Conservation (phyloP, 495 filamentous ascomycete genomes). For the Rostrohypoxylon terebratum region DNA sequence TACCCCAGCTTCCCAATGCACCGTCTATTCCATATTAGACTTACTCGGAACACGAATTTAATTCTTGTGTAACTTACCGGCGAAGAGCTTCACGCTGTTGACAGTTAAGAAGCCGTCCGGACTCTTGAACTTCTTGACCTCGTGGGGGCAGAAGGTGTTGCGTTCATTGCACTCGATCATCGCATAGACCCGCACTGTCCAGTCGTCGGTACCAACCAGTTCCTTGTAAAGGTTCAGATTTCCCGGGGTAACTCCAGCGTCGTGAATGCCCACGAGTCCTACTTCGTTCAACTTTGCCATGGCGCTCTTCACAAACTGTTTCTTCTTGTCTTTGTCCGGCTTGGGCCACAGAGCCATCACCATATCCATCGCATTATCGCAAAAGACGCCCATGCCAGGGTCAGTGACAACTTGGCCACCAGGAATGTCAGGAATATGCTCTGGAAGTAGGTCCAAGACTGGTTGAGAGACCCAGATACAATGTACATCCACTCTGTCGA, state of each 20-base stretch:
- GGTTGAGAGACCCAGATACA: slow-evolving; percentile 72
- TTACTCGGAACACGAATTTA: neutral
- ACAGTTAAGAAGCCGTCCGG: slow-evolving; percentile 60
- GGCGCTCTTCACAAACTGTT: slow-evolving; percentile 62
- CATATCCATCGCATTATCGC: slow-evolving; percentile 75
- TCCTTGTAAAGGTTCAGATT: slow-evolving; percentile 64
- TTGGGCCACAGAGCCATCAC: slow-evolving; percentile 65
- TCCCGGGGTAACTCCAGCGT: slow-evolving; percentile 66
- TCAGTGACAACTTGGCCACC: slow-evolving; percentile 68
- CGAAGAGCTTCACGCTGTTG: slow-evolving; percentile 70
- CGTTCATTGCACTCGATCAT: slow-evolving; percentile 72
- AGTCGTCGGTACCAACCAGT: slow-evolving; percentile 58
- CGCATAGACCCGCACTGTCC: slow-evolving; percentile 69
- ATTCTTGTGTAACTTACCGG: slow-evolving; percentile 52
- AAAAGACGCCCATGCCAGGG: slow-evolving; percentile 74
- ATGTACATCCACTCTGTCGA: slow-evolving; percentile 74
- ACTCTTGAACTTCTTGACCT: slow-evolving; percentile 53
- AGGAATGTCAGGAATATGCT: slow-evolving; percentile 63
- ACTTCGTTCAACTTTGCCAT: slow-evolving; percentile 68
- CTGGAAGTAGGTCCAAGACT: slow-evolving; percentile 66
- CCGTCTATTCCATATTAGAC: slow-evolving; percentile 62
- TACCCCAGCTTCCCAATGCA: slow-evolving; percentile 73
- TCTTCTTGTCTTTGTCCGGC: slow-evolving; percentile 61
- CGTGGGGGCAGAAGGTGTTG: slow-evolving; percentile 68
- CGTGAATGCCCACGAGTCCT: slow-evolving; percentile 71